Evolutionary conservation across 1,139 yeast genomes (phyloP), one percentile per base, ranked within the genome.

Genomic region (Yamadazyma pseudoaaseri): DNA sequence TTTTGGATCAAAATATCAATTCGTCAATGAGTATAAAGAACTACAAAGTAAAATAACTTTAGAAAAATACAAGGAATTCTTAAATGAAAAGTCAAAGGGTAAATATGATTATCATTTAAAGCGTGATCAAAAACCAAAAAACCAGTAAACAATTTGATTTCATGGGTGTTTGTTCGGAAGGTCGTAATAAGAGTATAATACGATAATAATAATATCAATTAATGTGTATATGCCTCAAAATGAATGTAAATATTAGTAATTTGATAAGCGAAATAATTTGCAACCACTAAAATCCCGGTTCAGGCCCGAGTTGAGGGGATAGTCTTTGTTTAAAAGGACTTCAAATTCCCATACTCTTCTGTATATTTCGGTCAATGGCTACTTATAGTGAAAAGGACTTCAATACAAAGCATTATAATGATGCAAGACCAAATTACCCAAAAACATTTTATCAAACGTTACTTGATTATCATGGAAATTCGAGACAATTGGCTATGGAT

Each of bases 1-100:
- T 36, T 73, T 76, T 40, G 76, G 79, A 37, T 86, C 97, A 2
- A 79, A 82, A 54, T 89, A 81, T 61, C 69, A 77, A 48, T 86
- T 81, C 39, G 68, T 81, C 40, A 74, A 78, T 43, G 73, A 73
- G 31, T 81, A 81, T 58, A 74, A 66, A 50, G 65, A 70, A 33
- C 56, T 72, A 40, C 85, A 81, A 52, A 64, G 72, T 42, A 70
- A 71, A 39, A 73, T 81, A 37, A 79, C 86, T 6, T 68, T 82
- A 48, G 70, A 62, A 15, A 79, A 74, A 56, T 83, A 83, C 56
- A 76, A 68, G 50, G 72, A 76, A 47, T 82, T 82, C 52, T 66
- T 83, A 51, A 62, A 59, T 20, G 75, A 74, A 31, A 70, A 71
- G 39, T 48, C 45, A 8, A 42, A 44, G 26, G 45, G 44, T 33